Evolutionary conservation across 1,284 basidiomycete species (phyloP), one percentile per base, ranked within the genome.

Genomic region (Coniferiporia sulphurascens): DNA sequence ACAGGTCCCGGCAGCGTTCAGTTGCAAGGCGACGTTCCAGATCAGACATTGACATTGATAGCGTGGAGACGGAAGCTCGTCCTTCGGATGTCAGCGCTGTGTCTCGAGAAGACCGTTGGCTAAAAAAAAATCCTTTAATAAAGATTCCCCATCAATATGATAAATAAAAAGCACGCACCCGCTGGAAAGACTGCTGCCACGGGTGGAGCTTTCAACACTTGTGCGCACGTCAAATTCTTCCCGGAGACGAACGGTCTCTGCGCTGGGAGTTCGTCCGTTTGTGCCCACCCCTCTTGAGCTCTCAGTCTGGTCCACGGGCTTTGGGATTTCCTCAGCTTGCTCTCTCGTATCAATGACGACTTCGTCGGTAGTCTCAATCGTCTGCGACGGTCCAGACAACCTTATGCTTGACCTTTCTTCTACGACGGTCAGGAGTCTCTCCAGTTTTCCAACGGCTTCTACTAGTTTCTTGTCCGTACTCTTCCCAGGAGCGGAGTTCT

Each of bases 1-100:
- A 99, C 50, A 99, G 87, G 72, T 99, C 96, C 36, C 98, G 75
- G 4, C 92, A 93, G 34, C 83, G 79, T 49, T 89, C 83, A 0
- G 93, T 88, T 56, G 88, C 83, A 48, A 99, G 80, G 34, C 91
- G 81, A 36, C 81, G 76, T 71, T 99, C 96, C 21, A 99, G 81
- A 66, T 94, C 89, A 21, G 81, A 72, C 41, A 93, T 73, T 3
- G 89, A 80, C 69, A 83, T 81, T 5, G 76, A 73, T 63, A 82
- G 70, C 0, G 78, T 78, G 22, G 76, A 71, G 12, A 76, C 77
- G 10, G 85, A 83, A 15, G 71, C 73, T 38, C 77, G 75, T 60
- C 79, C 81, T 36, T 79, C 70, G 10, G 84, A 81, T 0, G 84
- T 85, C 4, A 75, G 72, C 46, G 76, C 73, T 1, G 83, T 84